Base-by-base conservation (phyloP, 768 basidiomycete genomes). In the Cyclocybe cylindracea region DNA sequence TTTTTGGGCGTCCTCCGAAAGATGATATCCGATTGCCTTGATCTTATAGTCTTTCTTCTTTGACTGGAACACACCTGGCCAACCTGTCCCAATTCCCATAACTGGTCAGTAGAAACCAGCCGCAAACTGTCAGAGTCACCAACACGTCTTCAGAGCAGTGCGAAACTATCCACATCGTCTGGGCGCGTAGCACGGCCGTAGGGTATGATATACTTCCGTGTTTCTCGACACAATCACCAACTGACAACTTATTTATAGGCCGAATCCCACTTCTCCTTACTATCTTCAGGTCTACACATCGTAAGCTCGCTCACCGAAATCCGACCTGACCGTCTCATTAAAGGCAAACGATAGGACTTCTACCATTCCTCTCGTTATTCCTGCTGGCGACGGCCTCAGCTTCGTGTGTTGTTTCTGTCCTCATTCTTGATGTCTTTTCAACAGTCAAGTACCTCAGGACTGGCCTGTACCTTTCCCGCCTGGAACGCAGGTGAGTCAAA, bases 221-320 rank as follows among this genome's bases (percentile, higher is more conserved):
- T 41, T 33, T 46, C 39, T 34, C 24, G 24, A 24, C 24, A 6
- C 19, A 11, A 29, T 42, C 14, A 41, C 46, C 18, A 49, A 39
- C 36, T 54, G 34, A 41, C 50, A 53, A 1, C 55, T n/a, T 31
- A 7, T 44, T 41, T 10, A 14, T 45, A 86, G 84, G 5, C 83
- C 82, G 7, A 77, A 79, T 56, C 80, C 81, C 3, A 66, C 64
- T 5, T 73, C 82, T 4, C 84, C 84, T 11, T 85, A 84, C 62
- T 80, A 66, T 60, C 76, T 86, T 4, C 80, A 83, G 59, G 71
- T 85, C 7, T 85, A 81, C 60, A 80, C 82, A 10, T 84, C 83
- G 84, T 84, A 50, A 63, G 82, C 24, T 69, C 44, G 34, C 7
- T 14, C 38, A 18, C 38, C 31, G 32, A 19, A 11, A 44, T 19